Base-by-base conservation (phyloP, 371 early-diverging fungal species). In the Mucor indicus region DNA sequence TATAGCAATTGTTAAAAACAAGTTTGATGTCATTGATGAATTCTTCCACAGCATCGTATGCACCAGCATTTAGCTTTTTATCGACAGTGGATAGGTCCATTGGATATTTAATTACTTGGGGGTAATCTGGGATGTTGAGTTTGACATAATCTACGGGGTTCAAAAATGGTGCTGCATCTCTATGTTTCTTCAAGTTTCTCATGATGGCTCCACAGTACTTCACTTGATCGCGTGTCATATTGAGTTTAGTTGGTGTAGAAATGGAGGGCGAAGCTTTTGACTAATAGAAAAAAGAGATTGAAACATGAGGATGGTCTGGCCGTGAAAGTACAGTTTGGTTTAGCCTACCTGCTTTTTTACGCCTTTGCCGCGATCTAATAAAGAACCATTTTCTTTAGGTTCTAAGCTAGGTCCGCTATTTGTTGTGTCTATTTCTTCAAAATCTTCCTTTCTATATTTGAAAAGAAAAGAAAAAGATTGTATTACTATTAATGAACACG, bases 41-140 rank as follows among this genome's bases (percentile, higher is more conserved):
- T 31, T 88, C 87, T 20, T 80, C 74, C 0, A 80, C 76, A 22
- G 53, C 67, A 10, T 66, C 64, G 54, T 94, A 94, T 33, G 83
- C 77, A 22, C 80, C 75, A n/a, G 51, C 47, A 48, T 90, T 90
- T 6, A 99, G 69, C 66, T 95, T 95, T 36, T 72, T 72, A 51
- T 91, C 91, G 17, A 97, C 87, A 0, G 99, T 99, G 11, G 88
- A 84, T 7, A 99, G 68, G 59, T 99, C 99, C 98, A 99, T 99
- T 0, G 99, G 99, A 22, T 80, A 58, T 61, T 91, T 94, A 69
- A 99, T 85, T 55, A 92, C 83, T 9, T 85, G 80, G 17, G 87
- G 89, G 65, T 99, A 99, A 57, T 93, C 95, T 2, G 98, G 99
- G n/a, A 99, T 86, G 33, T 85, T 85, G 12, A 97, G 75, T 35